Evolutionary conservation across 164 flowering plant species (phyloP).

Genomic region (Taxillus chinensis): DNA sequence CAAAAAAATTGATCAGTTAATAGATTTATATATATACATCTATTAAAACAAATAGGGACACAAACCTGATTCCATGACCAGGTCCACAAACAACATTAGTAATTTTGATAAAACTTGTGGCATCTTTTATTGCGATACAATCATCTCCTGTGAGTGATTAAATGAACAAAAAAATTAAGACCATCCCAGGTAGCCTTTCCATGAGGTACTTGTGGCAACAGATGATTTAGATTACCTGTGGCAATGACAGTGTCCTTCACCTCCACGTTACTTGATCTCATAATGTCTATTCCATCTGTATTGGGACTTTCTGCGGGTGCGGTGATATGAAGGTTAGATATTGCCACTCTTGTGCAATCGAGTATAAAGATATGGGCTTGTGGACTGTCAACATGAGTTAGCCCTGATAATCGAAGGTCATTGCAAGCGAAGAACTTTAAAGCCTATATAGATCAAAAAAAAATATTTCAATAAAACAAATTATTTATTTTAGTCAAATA

Average conservation of each 20-base stretch:
- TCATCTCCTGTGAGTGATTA: neutral
- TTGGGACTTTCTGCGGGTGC: neutral
- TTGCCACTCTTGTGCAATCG: neutral
- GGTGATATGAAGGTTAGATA: neutral
- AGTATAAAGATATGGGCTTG: neutral
- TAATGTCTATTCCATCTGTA: neutral
- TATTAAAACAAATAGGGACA: neutral
- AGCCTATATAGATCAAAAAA: neutral
- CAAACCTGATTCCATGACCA: neutral
- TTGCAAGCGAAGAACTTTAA: neutral
- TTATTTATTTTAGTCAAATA: neutral
- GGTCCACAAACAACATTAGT: neutral
- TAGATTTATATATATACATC: neutral
- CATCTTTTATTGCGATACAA: neutral
- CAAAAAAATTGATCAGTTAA: neutral
- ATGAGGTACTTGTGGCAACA: too few species aligned
- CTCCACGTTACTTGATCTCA: neutral
- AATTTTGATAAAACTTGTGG: neutral
- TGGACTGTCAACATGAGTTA: neutral
- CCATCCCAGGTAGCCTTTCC: too few species aligned
- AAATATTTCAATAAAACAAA: neutral
- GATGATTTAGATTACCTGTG: neutral
- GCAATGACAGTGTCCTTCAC: neutral
- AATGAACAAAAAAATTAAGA: too few species aligned
- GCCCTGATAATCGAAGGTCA: neutral